Base-by-base conservation (phyloP, 1,139 yeast species). In the Candida tetrigidarum region DNA sequence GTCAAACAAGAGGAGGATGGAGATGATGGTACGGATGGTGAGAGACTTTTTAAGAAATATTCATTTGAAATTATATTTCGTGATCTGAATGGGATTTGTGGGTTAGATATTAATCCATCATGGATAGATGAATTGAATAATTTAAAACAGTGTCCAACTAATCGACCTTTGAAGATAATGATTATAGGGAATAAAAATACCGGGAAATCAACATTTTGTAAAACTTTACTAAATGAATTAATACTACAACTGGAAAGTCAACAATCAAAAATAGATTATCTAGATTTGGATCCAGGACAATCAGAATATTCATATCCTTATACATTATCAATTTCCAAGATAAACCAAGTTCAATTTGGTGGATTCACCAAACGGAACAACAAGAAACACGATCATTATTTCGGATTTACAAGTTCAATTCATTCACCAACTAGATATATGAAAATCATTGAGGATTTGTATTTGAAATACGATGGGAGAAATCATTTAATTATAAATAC, bases 241-340 rank as follows among this genome's bases (percentile, higher is more conserved):
- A 70, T 42, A 44, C 63, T 50, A 52, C 48, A 50, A 26, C 53
- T 50, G 0, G n/a, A n/a, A n/a, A n/a, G n/a, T n/a, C 41, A 43
- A 8, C 45, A 53, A 29, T 15, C 55, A 51, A 10, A 64, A 66
- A 42, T 69, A 8, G 72, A 77, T 25, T 78, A 83, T 41, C 55
- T 93, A 26, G 98, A 93, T 57, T 62, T 91, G 3, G 99, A 93
- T 61, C 97, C 97, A 0, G 97, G 97, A 0, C 97, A 91, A 59
- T 82, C 96, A 0, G 96, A 89, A 58, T 84, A 78, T 51, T 81
- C 93, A 0, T 69, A 71, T 5, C 95, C 96, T 0, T 92, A 88
- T 34, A 78, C 81, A 19, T 57, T 86, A n/a, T 76, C 88, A 0
- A 59, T 84, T n/a, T 57, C 72, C 0, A 49, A 50, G 5, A 58